Evolutionary conservation across 306 rosid species (phyloP).

Genomic region (Cicer pinnatifidum): DNA sequence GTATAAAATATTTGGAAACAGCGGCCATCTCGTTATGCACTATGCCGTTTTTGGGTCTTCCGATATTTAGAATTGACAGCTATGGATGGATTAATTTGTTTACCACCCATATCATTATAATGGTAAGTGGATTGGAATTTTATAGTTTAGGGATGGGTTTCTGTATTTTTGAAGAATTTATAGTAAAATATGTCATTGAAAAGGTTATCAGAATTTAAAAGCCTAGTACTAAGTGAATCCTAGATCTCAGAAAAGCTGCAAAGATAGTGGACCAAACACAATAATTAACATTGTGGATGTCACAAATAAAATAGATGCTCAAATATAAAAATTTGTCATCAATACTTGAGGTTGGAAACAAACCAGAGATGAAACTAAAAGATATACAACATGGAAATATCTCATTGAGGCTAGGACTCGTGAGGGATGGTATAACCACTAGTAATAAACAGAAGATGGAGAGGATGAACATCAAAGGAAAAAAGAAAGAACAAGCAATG

Average conservation of each 20-base stretch:
- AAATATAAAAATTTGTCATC: not conserved
- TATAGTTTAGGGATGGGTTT: not conserved
- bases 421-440: no score
- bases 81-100: not conserved
- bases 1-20: no score
- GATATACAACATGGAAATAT: not conserved
- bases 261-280: no score
- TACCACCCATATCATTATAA: not conserved
- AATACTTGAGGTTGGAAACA: not conserved
- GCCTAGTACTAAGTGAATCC: not conserved
- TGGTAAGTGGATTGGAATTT: not conserved
- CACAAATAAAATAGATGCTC: not conserved
- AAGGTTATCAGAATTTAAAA: not conserved
- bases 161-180: not conserved
- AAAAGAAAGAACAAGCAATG: no score
- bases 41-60: no score
- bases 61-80: no score
- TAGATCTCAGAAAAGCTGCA: not conserved
- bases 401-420: not conserved
- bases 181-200: not conserved
- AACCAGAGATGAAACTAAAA: not conserved
- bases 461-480: no score
- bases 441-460: no score
- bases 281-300: not conserved
- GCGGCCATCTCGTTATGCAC: no score